Percentiles rank a stretch among this genome's conserved stretches.
phyloP scores from a whole-genome alignment of 106 monocot genomes.

The Dendrobium chrysotoxum region DNA sequence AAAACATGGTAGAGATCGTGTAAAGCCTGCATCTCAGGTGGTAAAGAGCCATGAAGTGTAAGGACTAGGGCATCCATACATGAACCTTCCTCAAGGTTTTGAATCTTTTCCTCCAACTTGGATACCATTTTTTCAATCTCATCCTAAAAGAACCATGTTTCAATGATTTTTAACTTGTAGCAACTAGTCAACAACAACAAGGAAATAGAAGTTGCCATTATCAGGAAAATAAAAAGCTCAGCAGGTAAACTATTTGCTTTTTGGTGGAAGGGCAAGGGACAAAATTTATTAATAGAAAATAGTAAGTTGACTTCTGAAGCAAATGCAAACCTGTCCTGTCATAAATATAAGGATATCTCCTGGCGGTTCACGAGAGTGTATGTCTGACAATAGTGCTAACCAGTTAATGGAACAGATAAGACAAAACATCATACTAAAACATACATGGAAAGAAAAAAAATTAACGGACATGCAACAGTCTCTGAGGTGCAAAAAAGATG shows the following conservation, averaged over 20 bases:
- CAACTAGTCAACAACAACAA: background rate
- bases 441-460: background rate
- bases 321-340: constrained; percentile 76
- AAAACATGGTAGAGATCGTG: background rate
- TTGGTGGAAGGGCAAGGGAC: background rate
- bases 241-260: background rate
- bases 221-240: background rate
- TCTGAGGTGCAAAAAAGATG: background rate
- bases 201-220: background rate
- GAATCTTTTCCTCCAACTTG: constrained; percentile 83
- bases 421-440: background rate
- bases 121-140: constrained; percentile 95
- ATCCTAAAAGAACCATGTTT: constrained; percentile 43
- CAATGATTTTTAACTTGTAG: background rate
- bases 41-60: constrained; percentile 94
- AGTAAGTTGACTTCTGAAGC: background rate
- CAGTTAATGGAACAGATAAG: background rate
- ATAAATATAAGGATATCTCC: constrained; percentile 94
- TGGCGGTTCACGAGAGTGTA: constrained; percentile 70
- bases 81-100: constrained; percentile 90
- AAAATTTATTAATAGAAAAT: background rate
- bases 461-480: background rate
- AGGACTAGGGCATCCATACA: constrained; percentile 93
- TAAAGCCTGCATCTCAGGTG: constrained; percentile 84
- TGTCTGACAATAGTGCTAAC: constrained; percentile 42